A percentile compares a stretch with the other conserved stretches of the same genome.
Conservation (phyloP, 75 land plant genomes). For the Selaginella moellendorffii region DNA sequence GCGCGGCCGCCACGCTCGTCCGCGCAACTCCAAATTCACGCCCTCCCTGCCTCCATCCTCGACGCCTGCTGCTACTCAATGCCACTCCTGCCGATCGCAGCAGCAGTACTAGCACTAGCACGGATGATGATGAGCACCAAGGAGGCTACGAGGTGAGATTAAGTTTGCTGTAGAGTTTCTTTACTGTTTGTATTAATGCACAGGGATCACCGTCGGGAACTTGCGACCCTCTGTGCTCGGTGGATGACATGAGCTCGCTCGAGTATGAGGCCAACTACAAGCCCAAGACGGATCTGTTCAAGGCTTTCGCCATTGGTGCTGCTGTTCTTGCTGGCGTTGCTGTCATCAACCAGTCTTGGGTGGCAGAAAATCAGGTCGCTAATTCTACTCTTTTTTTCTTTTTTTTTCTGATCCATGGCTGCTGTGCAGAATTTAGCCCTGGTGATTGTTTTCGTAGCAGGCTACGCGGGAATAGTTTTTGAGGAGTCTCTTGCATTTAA, state of each 20-base stretch:
- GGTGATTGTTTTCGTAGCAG: constrained; percentile 59
- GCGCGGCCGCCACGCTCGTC: too few species aligned
- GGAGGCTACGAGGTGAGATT: too few species aligned
- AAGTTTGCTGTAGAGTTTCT: too few species aligned
- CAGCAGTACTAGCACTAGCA: too few species aligned
- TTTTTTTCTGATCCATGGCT: background rate
- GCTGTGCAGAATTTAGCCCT: constrained; percentile 75
- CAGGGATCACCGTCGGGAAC: constrained; percentile 26
- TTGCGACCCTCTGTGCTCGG: constrained; percentile 94
- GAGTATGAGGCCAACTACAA: constrained; percentile 66
- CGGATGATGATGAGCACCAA: background rate
- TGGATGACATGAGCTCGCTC: constrained; percentile 75
- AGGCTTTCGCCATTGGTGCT: constrained; percentile 61
- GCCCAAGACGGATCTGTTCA: constrained; percentile 77
- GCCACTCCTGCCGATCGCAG: too few species aligned
- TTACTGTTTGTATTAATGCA: too few species aligned
- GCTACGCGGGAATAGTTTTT: constrained; percentile 89
- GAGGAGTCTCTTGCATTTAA: constrained; percentile 94
- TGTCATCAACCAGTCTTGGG: constrained; percentile 92
- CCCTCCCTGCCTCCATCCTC: too few species aligned
- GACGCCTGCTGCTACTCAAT: background rate
- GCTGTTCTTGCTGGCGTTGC: constrained; percentile 42
- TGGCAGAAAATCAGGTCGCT: constrained; percentile 83
- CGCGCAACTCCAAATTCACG: too few species aligned
- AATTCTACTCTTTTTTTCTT: background rate